Conservation (phyloP, 2,329 filamentous ascomycete genomes). For the Ambrosiella cleistominuta region DNA sequence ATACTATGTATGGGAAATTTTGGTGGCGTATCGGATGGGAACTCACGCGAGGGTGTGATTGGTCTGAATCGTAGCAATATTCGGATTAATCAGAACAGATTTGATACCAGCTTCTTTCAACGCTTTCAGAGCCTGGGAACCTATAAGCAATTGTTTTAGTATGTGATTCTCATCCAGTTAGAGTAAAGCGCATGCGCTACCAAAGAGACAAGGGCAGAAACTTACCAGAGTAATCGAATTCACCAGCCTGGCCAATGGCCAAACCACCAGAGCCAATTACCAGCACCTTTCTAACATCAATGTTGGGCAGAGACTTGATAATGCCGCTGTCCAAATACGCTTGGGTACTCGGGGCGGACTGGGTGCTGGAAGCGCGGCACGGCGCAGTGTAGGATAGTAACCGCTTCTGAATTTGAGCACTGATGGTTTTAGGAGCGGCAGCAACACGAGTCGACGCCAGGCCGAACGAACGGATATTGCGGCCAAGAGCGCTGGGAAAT, state of each 20-base stretch:
- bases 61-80: slow-evolving; percentile 96
- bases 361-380: slow-evolving; percentile 27
- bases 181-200: background rate
- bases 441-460: slow-evolving; percentile 8
- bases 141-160: slow-evolving; percentile 28
- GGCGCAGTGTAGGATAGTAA: slow-evolving; percentile 30
- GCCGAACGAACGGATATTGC: slow-evolving; percentile 6
- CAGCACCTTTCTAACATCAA: slow-evolving; percentile 91
- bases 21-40: background rate
- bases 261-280: slow-evolving; percentile 92
- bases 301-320: slow-evolving; percentile 59
- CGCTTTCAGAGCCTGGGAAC: slow-evolving; percentile 89
- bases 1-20: background rate
- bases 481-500: slow-evolving; percentile 20
- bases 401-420: slow-evolving; percentile 24
- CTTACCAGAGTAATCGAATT: slow-evolving; percentile 96
- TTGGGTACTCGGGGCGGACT: slow-evolving; percentile 63
- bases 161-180: background rate
- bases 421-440: slow-evolving; percentile 2
- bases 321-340: slow-evolving; percentile 80
- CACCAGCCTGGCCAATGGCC: slow-evolving; percentile 91
- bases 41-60: slow-evolving; percentile 64
- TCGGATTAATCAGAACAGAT: slow-evolving; percentile 91
- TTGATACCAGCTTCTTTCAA: slow-evolving; percentile 85
- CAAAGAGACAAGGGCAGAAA: slow-evolving; percentile 14